Conservation (phyloP, 306 rosid species). For the Prunus davidiana region DNA sequence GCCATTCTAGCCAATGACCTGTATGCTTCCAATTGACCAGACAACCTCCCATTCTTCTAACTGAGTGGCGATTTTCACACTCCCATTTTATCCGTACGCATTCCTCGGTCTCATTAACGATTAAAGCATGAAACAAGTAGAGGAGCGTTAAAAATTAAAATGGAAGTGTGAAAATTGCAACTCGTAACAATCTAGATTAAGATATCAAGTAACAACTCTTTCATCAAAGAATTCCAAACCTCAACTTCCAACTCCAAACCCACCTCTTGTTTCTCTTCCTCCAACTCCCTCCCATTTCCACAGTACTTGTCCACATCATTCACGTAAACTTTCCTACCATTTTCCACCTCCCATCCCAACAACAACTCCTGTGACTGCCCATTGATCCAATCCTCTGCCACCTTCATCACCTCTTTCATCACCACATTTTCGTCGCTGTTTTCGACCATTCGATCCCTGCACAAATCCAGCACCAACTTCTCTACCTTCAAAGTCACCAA, state of each 20-base stretch:
- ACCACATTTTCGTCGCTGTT: conserved; percentile 3
- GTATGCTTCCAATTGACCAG: conserved; percentile 1
- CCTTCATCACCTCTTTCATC: conserved; percentile 24
- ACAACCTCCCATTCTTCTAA: conserved; percentile 5
- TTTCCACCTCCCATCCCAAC: conserved; percentile 60
- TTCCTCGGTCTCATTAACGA: no score
- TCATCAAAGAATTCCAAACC: conserved; percentile 41
- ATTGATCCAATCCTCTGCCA: conserved; percentile 50
- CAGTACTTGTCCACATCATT: conserved; percentile 51
- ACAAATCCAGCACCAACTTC: conserved; percentile 53
- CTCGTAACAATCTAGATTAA: conserved; percentile 1
- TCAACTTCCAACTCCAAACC: conserved; percentile 44
- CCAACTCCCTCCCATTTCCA: conserved; percentile 40
- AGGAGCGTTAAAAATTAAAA: no score
- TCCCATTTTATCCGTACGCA: background rate
- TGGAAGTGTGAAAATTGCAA: background rate
- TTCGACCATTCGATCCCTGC: conserved; percentile 31
- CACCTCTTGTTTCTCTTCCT: conserved; percentile 29
- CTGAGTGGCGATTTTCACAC: background rate
- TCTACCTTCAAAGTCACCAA: conserved; percentile 26
- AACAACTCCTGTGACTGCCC: conserved; percentile 35
- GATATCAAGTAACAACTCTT: conserved; percentile 50
- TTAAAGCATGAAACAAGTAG: no score
- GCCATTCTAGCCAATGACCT: conserved; percentile 29
- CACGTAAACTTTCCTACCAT: conserved; percentile 30